Conservation (phyloP, 2,329 filamentous ascomycete species). For the Venturia nashicola region DNA sequence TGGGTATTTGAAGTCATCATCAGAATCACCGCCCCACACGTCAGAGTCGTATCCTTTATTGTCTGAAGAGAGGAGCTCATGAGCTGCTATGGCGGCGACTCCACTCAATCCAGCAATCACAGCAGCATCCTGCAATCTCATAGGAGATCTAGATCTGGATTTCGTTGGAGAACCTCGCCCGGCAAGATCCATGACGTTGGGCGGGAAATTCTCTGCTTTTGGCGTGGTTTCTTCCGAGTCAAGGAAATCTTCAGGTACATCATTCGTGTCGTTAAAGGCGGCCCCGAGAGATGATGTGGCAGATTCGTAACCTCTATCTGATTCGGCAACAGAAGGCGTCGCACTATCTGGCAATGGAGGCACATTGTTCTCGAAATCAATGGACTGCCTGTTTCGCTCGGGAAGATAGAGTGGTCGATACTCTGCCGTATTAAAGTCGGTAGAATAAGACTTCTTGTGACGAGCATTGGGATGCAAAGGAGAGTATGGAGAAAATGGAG, state of each 20-base stretch:
- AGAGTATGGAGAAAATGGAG: slow-evolving; percentile 30
- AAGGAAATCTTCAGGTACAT: slow-evolving; percentile 32
- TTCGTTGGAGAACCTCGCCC: not conserved
- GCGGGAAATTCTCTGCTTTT: slow-evolving; percentile 36
- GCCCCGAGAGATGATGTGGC: slow-evolving; percentile 13
- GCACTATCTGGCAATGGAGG: slow-evolving; percentile 39
- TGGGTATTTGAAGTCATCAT: slow-evolving; percentile 1
- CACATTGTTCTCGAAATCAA: slow-evolving; percentile 33
- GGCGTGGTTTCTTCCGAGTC: slow-evolving; percentile 58
- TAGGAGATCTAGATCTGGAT: not conserved
- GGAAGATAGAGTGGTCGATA: slow-evolving; percentile 68
- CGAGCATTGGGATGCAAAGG: slow-evolving; percentile 18
- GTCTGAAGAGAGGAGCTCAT: slow-evolving; percentile 7
- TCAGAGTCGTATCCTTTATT: not conserved
- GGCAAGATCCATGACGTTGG: not conserved
- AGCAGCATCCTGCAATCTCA: slow-evolving; percentile 5
- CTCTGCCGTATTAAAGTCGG: slow-evolving; percentile 33
- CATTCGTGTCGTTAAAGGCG: not conserved
- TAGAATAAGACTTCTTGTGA: slow-evolving; percentile 34
- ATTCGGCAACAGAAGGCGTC: slow-evolving; percentile 15
- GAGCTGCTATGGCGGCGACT: slow-evolving; percentile 7
- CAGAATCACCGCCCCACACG: not conserved
- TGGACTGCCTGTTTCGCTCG: slow-evolving; percentile 45
- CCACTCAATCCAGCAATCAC: slow-evolving; percentile 4
- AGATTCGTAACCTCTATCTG: slow-evolving; percentile 8